These are phyloP conservation scores for Naganishia vishniacii DNA, from an alignment of 768 basidiomycete genomes.

Conservation along the genomic window DNA sequence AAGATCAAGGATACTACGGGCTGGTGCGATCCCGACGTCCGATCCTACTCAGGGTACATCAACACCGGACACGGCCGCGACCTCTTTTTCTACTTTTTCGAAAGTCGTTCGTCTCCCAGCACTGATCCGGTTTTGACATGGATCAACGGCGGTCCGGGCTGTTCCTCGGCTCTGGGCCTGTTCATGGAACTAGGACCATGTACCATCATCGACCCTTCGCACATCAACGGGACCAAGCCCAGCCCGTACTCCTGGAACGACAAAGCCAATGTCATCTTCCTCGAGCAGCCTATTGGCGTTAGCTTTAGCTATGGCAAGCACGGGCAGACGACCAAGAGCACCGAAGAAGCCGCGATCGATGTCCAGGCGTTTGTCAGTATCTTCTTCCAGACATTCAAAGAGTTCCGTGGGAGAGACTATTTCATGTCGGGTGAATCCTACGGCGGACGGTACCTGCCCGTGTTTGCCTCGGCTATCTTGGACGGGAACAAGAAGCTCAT, in stretches of 20 bases:
- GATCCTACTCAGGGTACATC: slow-evolving; percentile 46
- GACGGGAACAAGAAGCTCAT: slow-evolving; percentile 62
- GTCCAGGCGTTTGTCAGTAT: slow-evolving; percentile 69
- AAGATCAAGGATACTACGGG: slow-evolving; percentile 51
- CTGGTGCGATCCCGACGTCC: slow-evolving; percentile 53
- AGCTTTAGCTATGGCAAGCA: slow-evolving; percentile 55
- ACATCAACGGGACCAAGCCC: slow-evolving; percentile 43
- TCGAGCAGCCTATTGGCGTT: slow-evolving; percentile 58
- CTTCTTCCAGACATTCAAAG: slow-evolving; percentile 71
- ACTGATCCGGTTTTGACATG: slow-evolving; percentile 47
- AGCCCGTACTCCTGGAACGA: slow-evolving; percentile 50
- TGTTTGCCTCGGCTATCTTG: slow-evolving; percentile 68
- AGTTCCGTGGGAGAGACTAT: slow-evolving; percentile 64
- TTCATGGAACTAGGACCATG: slow-evolving; percentile 76
- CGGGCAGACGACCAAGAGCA: slow-evolving; percentile 62
- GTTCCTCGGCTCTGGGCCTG: slow-evolving; percentile 59
- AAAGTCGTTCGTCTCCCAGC: slow-evolving; percentile 54
- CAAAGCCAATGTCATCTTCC: slow-evolving; percentile 50
- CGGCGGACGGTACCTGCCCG: slow-evolving; percentile 46
- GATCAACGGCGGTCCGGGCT: slow-evolving; percentile 57
- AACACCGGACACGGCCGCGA: slow-evolving; percentile 44
- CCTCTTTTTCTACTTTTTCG: slow-evolving; percentile 65
- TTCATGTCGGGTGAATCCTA: slow-evolving; percentile 65
- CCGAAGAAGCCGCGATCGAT: slow-evolving; percentile 73
- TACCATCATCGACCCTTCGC: slow-evolving; percentile 52